Evolutionary conservation across 352 stramenopile genomes (phyloP), one percentile per base, ranked within the genome.

Genomic region (Phytophthora chlamydospora): DNA sequence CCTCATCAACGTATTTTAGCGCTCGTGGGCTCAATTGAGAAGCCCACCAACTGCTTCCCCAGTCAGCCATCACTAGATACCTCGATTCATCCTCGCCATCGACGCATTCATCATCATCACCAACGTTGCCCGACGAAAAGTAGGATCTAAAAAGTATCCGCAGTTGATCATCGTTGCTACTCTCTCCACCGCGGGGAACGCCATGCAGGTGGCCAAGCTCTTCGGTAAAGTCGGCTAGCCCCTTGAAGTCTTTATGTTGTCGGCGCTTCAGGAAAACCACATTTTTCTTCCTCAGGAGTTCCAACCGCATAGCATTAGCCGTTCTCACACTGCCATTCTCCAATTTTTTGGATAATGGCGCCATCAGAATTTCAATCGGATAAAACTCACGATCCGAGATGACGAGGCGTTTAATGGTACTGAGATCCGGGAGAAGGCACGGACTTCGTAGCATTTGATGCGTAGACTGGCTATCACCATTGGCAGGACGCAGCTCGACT

Each of bases 361-460:
- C 42, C 38, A 80, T 60, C 19, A 75, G 45, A 46, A 96, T 92
- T 49, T 90, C 73, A 24, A 94, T 75, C 11, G 80, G 78, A 62
- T 91, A 94, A 49, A 84, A 93, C n/a, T 62, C 57, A 13, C 46
- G 46, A 47, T 69, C 75, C 0, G 67, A 58, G 13, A 94, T 76
- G 1, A 70, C 43, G 10, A 96, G 78, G 16, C 80, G 77, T 40
- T 80, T 68, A 19, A 95, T 81, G 0, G 66, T 75, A 6, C 63
- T 45, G 1, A 91, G 66, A 33, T 91, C 82, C 6, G 87, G 87
- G 6, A 96, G 69, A 58, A 94, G 63, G 21, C 83, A 92, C 14
- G 86, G 86, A 16, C 75, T 91, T 40, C 65, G 72, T n/a, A 89
- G 34, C 13, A 65, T 58, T n/a, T 62, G 65, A 44, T 56, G 74